phyloP scores from a whole-genome alignment of 257 asterid species.

The Oldenlandia corymbosa region DNA sequence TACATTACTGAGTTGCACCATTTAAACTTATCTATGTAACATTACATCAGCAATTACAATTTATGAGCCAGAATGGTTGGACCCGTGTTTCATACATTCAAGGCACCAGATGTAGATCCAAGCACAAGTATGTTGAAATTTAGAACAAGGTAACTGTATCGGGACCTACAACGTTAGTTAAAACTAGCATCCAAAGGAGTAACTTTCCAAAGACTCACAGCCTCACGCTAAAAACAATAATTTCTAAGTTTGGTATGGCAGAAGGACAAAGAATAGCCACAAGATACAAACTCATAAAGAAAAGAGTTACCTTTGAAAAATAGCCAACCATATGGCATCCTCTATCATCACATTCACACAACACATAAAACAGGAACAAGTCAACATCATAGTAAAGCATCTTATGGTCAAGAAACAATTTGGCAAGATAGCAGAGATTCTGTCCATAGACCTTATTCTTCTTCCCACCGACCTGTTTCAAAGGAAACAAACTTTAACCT shows the following conservation, averaged over 20 bases:
- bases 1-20: not conserved
- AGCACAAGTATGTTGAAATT: not conserved
- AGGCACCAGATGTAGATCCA: not conserved
- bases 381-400: slow-evolving; percentile 87
- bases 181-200: too few relatives aligned
- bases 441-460: slow-evolving; percentile 95
- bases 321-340: slow-evolving; percentile 99
- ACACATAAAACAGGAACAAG: slow-evolving; percentile 73
- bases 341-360: slow-evolving; percentile 95
- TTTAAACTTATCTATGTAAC: not conserved
- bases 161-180: too few relatives aligned
- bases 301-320: slow-evolving; percentile 72
- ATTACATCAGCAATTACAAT: not conserved
- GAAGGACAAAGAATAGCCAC: too few relatives aligned
- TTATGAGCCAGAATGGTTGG: too few relatives aligned
- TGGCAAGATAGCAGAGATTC: slow-evolving; percentile 91
- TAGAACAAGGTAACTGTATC: not conserved
- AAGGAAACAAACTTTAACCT: slow-evolving; percentile 8
- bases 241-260: not conserved
- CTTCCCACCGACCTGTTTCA: slow-evolving; percentile 92
- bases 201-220: too few relatives aligned
- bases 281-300: not conserved
- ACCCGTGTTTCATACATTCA: not conserved
- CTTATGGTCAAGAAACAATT: slow-evolving; percentile 90
- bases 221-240: not conserved